Base-by-base conservation (phyloP, 202 grass and related monocot species). In the Setaria italica region DNA sequence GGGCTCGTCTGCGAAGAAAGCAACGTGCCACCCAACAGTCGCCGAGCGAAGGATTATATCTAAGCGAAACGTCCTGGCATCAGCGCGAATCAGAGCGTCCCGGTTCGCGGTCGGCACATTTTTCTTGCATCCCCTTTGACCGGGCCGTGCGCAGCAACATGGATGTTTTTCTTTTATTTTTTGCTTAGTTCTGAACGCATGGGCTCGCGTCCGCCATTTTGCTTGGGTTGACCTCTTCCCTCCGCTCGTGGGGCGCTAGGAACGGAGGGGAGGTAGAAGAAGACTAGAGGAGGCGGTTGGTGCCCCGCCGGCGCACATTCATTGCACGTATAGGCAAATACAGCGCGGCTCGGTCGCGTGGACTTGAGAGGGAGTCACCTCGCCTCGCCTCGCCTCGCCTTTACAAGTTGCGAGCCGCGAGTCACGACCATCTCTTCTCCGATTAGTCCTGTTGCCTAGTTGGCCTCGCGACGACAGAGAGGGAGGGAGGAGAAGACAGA, bases 161-260 rank as follows among this genome's bases (percentile, higher is more conserved):
- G 57, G 8, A 7, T 56, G 53, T 54, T 3, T 20, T 58, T n/a
- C 1, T 58, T n/a, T 10, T 21, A 21, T 10, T 9, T 9, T 9
- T 2, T n/a, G 2, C 8, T 2, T 25, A 2, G 68, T 9, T 71
- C 5, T 70, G 80, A 78, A 71, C 77, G 77, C 82, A 39, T 32
- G 80, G 39, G 21, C 20, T 16, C 78, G 19, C 39, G 3, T 13
- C 48, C 11, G 60, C 43, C 43, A 30, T 58, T 58, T 35, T 59
- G 81, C 16, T 68, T 43, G 84, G 34, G 74, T 43, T 90, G 88
- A 90, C 88, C 84, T 90, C 84, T 90, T 83, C 88, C 72, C 56
- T 57, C 43, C 16, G 8, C 19, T 69, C 3, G 0, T 16, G 19
- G 14, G 55, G 4, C 55, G 19, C 55, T 20, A 20, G 19, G 7